Evolutionary conservation across 2,329 filamentous ascomycete genomes (phyloP), one percentile per base, ranked within the genome.

Genomic region (Colletotrichum cereale): DNA sequence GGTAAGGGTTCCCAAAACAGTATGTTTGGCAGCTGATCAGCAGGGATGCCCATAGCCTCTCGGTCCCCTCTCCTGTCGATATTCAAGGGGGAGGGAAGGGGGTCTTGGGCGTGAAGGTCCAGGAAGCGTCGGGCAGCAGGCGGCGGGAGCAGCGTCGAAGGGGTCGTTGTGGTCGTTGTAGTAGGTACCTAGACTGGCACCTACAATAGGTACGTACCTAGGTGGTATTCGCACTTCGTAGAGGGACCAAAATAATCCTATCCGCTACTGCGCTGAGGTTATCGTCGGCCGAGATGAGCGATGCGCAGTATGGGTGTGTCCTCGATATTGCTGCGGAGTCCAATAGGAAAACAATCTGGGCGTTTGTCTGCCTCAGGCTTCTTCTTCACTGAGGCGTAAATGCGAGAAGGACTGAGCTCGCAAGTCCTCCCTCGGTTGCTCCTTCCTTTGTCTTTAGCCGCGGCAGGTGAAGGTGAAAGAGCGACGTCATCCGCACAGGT

Each of bases 11-110:
- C 57, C 58, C 47, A 36, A 71, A 63, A 34, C 50, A 64, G 53
- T 24, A 38, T 40, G 18, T 52, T 38, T 62, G 53, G 58, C 14
- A 40, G 69, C 55, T 71, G 69, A 71, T 71, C 69, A 60, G 69
- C 65, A 66, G 65, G 64, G 58, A 52, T n/a, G 36, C 29, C 52
- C 31, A 36, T 8, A 31, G 16, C 21, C 21, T 34, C 52, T 40
- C 61, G 55, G 12, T n/a, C n/a, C 8, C 14, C 50, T 58, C 36
- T 66, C 63, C 42, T 26, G 62, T 56, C 55, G 40, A 55, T 66
- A 34, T 42, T 26, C 62, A n/a, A n/a, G n/a, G n/a, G 29, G 55
- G 67, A 29, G 38, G 29, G 24, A 21, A n/a, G 24, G 42, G 24
- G 42, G 31, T 42, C 40, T 42, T 42, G 40, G 40, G 40, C 40